Evolutionary conservation across 345 rosid genomes (phyloP).

Genomic region (Linum usitatissimum): DNA sequence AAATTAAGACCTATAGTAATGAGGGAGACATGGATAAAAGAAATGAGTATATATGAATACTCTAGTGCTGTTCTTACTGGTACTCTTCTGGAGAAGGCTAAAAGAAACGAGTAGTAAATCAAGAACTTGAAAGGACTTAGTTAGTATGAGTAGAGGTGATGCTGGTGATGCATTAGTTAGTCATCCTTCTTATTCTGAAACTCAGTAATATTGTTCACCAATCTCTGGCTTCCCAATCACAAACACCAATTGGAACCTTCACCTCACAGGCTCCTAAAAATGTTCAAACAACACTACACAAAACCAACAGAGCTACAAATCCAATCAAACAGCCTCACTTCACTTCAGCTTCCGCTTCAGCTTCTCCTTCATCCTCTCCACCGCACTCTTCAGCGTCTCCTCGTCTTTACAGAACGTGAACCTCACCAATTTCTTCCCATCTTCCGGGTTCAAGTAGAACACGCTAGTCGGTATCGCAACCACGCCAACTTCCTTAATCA

Average conservation of each 20-base stretch:
- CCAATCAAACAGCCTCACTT: not conserved
- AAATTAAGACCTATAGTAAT: no score
- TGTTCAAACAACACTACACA: not conserved
- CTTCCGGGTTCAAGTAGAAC: constrained; percentile 85
- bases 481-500: constrained; percentile 91
- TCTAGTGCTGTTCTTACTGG: no score
- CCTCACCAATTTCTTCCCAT: constrained; percentile 87
- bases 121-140: no score
- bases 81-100: no score
- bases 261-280: not conserved
- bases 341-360: constrained; percentile 46
- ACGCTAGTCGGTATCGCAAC: constrained; percentile 88
- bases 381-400: constrained; percentile 65
- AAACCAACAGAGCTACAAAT: not conserved
- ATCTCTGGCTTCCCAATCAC: not conserved
- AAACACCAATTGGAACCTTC: not conserved
- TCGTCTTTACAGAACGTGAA: constrained; percentile 96
- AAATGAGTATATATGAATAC: no score
- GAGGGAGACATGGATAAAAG: no score
- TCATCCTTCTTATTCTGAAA: not conserved
- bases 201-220: not conserved
- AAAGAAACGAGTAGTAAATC: no score
- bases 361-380: constrained; percentile 81
- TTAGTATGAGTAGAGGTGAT: no score
- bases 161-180: no score